Evolutionary conservation across 1,139 yeast species (phyloP), one percentile per base, ranked within the genome.

Genomic region (Saccharomyces pastorianus): DNA sequence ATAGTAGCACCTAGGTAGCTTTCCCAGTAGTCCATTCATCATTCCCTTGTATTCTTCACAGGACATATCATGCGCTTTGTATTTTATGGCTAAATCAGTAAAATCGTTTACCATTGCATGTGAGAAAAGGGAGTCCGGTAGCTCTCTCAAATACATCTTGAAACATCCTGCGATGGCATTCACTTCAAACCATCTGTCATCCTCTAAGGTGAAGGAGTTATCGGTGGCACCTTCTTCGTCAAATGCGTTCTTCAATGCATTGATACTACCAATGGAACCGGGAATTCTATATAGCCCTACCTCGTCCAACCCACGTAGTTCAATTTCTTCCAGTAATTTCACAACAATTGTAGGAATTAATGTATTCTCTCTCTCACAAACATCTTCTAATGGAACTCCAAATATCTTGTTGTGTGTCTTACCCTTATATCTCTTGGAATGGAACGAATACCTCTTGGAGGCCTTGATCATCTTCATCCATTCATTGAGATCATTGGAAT

Each of bases 271-370:
- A 48, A 89, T 74, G 0, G 97, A 88, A 0, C 97, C 95, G 56
- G 96, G 88, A 58, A 91, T 88, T 69, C 99, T 83, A 69, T 93
- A 93, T 23, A 93, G 76, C 25, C 99, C 99, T 56, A 89, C 88
- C 67, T 91, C 98, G 59, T 88, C 88, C 41, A 93, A 70, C 0
- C 98, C 97, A 54, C 91, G 82, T 29, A 76, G 71, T 67, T 93
- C 98, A 59, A 93, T 84, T 62, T 85, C 95, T 49, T 76, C 76
- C 61, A 90, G 77, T 31, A 93, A 73, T 53, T 77, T 76, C 34
- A 78, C 80, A 55, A 90, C 82, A 46, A 91, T 81, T 14, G 69
- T 72, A 1, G 99, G 99, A 31, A 83, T 74, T 2, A 71, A 57
- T 0, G 81, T 71, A 13, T 79, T 74, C 61, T 89, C 96, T 52